phyloP scores from a whole-genome alignment of 225 moss, liverwort and hornwort genomes.

The Antitrichia curtipendula region DNA sequence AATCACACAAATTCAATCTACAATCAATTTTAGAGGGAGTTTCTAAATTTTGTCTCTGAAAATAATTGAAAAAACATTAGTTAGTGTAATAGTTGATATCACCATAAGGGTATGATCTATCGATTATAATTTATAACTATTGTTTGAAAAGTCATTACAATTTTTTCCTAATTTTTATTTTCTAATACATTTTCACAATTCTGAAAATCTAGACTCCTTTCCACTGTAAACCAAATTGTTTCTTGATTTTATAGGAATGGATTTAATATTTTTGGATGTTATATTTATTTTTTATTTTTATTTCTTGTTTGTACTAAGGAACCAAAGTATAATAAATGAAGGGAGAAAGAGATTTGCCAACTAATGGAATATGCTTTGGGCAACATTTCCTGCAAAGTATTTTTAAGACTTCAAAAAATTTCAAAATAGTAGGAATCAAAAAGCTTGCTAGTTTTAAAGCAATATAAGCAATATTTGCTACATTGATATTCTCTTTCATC shows the following conservation, averaged over 20 bases:
- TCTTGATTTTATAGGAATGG: background rate
- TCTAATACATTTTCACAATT: background rate
- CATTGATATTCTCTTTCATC: background rate
- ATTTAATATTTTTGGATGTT: background rate
- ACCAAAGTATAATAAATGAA: background rate
- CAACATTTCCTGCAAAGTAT: background rate
- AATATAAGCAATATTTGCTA: background rate
- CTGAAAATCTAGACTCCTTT: fast-evolving
- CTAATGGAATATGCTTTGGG: background rate
- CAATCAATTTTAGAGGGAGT: background rate
- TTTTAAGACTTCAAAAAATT: background rate
- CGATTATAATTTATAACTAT: background rate
- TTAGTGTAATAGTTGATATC: background rate
- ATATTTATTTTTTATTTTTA: background rate
- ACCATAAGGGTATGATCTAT: background rate
- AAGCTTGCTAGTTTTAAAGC: background rate
- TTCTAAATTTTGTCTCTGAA: background rate
- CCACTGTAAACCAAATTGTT: fast-evolving
- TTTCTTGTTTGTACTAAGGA: background rate
- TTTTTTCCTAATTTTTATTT: background rate
- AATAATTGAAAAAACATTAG: background rate
- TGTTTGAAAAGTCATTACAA: background rate
- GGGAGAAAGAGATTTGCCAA: background rate
- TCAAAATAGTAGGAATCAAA: fast-evolving
- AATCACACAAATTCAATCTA: background rate